Base-by-base conservation (phyloP, 495 filamentous ascomycete species). In the Parathielavia appendiculata region DNA sequence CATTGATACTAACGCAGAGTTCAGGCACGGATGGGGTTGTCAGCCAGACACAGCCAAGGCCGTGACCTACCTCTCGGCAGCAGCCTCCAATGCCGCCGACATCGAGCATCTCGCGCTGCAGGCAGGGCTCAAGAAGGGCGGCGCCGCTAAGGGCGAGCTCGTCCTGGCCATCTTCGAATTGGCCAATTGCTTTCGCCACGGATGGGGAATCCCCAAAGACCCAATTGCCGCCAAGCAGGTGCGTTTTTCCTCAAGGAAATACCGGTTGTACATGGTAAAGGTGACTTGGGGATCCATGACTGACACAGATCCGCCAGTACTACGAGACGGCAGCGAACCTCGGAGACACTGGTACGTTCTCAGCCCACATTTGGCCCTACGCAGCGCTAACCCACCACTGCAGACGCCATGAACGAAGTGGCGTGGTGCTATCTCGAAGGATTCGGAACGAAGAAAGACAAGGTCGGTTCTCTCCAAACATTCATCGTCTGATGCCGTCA, bases 291-390 rank as follows among this genome's bases (percentile, higher is more conserved):
- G 17, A 11, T 9, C 16, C 45, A 30, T 56, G 2, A 26, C 38
- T 56, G 32, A 55, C 34, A 5, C 6, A 19, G 19, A 16, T 19
- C 19, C 17, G 56, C 26, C 83, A 93, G 78, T 97, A 97, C 72
- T 97, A 97, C 74, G 91, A 97, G 73, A 96, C 91, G 30, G 93
- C 93, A 22, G 93, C 93, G 41, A 97, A 97, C 62, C 73, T 99
- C 56, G 92, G 92, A 46, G 93, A 99, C 72, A 88, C 88, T 40
- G 80, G 80, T 83, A 72, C 56, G 75, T 66, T 30, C 19, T 19
- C 56, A 34, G 39, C 14, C 32, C 32, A 49, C 47, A 7, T 34
- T 20, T 22, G 32, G 32, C 36, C 10, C 17, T 19, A 6, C 34
- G 14, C 13, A 1, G 53, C 36, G 61, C 64, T 67, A 49, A 72